Percentiles rank a stretch among this genome's conserved stretches.
These are phyloP conservation scores for Acacia acuminata DNA, from an alignment of 306 rosid species.

Conservation along the genomic window DNA sequence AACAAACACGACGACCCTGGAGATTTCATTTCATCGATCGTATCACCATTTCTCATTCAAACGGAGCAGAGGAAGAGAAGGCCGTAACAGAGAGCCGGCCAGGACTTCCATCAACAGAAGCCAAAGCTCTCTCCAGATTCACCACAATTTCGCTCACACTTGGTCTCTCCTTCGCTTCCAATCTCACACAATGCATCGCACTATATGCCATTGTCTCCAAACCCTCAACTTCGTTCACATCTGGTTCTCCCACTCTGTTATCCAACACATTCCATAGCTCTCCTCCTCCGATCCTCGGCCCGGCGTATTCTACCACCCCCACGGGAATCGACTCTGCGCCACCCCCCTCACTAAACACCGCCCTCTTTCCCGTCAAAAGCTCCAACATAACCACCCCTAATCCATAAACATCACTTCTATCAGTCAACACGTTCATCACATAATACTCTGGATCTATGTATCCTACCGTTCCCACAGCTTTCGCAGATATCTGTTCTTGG, in stretches of 20 bases:
- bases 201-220: constrained; percentile 49
- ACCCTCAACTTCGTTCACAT: constrained; percentile 44
- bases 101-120: constrained; percentile 34
- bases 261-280: constrained; percentile 48
- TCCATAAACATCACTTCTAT: constrained; percentile 57
- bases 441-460: constrained; percentile 61
- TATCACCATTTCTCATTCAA: not conserved
- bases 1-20: not conserved
- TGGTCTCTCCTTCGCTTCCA: constrained; percentile 51
- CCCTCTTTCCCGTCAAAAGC: constrained; percentile 53
- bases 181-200: constrained; percentile 51
- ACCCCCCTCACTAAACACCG: constrained; percentile 36
- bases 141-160: constrained; percentile 46
- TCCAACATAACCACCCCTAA: constrained; percentile 54
- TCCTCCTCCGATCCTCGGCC: constrained; percentile 41
- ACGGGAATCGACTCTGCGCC: constrained; percentile 27
- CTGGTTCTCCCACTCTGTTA: constrained; percentile 44
- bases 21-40: not conserved
- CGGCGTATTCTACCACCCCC: constrained; percentile 42
- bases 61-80: constrained; percentile 32
- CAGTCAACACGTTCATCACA: constrained; percentile 43
- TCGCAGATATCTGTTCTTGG: constrained; percentile 15
- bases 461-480: constrained; percentile 52
- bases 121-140: constrained; percentile 50
- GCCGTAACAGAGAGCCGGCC: constrained; percentile 26